Conservation (phyloP, 2,329 filamentous ascomycete species). For the Aspergillus niger region DNA sequence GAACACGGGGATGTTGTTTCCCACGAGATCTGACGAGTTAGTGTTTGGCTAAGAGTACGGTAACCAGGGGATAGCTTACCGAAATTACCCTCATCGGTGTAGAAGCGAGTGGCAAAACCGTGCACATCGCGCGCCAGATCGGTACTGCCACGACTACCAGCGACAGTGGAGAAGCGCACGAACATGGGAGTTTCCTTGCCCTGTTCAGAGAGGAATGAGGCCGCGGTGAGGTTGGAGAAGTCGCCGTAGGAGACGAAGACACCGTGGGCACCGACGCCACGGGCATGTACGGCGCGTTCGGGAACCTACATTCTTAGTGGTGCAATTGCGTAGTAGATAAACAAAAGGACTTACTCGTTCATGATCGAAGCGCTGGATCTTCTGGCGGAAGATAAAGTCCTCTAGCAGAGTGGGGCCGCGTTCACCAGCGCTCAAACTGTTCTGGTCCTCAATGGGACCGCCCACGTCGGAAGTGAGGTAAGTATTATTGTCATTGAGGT, state of each 20-base stretch:
- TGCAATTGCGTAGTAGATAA: not conserved
- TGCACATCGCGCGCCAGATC: constrained; percentile 73
- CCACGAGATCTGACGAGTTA: constrained; percentile 33
- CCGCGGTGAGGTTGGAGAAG: constrained; percentile 68
- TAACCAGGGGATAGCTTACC: constrained; percentile 25
- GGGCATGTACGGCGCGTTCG: constrained; percentile 69
- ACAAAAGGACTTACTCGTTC: constrained; percentile 57
- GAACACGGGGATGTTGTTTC: constrained; percentile 45
- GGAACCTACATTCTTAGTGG: constrained; percentile 49
- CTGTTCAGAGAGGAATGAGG: constrained; percentile 61
- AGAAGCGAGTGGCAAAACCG: constrained; percentile 69
- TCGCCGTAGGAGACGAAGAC: constrained; percentile 69
- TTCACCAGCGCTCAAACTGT: constrained; percentile 66
- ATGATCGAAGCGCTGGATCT: constrained; percentile 71
- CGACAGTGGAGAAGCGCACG: constrained; percentile 74
- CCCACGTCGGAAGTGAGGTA: constrained; percentile 69
- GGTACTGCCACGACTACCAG: constrained; percentile 67
- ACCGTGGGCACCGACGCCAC: constrained; percentile 68
- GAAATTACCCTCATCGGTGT: constrained; percentile 73
- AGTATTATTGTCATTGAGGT: constrained; percentile 55
- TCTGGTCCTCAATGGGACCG: constrained; percentile 67
- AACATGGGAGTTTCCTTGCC: constrained; percentile 67
- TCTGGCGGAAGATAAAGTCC: constrained; percentile 72
- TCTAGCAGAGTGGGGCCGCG: constrained; percentile 69
- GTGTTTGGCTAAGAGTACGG: not conserved